Percentiles rank a stretch among this genome's conserved stretches.
Conservation (phyloP, 148 eudicot genomes). For the Beta vulgaris region DNA sequence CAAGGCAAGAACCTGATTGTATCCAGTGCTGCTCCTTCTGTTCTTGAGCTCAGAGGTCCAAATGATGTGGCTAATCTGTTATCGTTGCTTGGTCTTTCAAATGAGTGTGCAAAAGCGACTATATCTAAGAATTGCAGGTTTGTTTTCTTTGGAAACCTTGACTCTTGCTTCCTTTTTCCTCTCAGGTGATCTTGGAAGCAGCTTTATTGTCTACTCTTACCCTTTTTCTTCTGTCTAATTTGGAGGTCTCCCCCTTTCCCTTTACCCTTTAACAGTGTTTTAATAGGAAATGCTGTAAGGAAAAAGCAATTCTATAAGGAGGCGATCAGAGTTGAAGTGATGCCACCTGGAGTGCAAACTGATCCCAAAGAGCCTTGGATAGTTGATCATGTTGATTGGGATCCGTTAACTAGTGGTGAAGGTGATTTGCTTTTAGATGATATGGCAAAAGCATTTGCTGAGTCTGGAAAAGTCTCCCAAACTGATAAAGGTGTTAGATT, state of each 20-base stretch:
- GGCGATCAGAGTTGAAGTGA: constrained; percentile 63
- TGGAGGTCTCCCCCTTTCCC: constrained; percentile 2
- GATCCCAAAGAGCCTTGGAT: constrained; percentile 44
- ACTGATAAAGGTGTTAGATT: constrained; percentile 52
- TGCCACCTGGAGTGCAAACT: constrained; percentile 41
- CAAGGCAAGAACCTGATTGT: constrained; percentile 75
- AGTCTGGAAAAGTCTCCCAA: constrained; percentile 38
- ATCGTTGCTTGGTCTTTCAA: constrained; percentile 66
- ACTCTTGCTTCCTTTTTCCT: neutral
- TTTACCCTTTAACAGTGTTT: constrained; percentile 39
- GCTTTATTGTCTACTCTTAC: no score
- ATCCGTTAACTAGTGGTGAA: constrained; percentile 89
- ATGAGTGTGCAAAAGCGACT: constrained; percentile 81
- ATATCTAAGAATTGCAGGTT: constrained; percentile 88
- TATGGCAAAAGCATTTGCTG: constrained; percentile 71
- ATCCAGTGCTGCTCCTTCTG: constrained; percentile 81
- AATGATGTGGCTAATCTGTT: constrained; percentile 74
- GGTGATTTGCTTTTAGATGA: constrained; percentile 90
- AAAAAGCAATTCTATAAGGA: constrained; percentile 76
- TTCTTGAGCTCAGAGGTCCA: constrained; percentile 84
- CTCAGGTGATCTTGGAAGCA: neutral
- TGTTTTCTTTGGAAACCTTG: constrained; percentile 11
- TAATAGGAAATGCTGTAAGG: constrained; percentile 62
- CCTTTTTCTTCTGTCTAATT: neutral
- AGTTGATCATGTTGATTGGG: constrained; percentile 74